These are phyloP conservation scores for Trematosphaeria pertusa DNA, from an alignment of 2,329 filamentous ascomycete genomes.

Conservation along the genomic window DNA sequence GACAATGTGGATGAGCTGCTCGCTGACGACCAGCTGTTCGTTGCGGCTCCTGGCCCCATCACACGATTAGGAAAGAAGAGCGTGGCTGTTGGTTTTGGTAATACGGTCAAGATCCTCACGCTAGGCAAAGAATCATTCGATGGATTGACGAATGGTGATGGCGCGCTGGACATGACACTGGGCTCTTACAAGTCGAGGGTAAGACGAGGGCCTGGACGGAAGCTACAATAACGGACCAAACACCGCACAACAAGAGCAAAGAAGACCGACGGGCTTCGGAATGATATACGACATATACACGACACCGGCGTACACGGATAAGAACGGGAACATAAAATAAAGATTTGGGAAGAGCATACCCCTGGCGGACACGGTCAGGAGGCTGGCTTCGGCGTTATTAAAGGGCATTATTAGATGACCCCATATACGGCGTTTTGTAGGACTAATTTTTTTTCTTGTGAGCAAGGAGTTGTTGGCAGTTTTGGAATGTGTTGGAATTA, in stretches of 20 bases:
- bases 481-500: no score
- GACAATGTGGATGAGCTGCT: conserved; percentile 15
- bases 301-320: no score
- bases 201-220: conserved; percentile 22
- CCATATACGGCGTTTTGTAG: no score
- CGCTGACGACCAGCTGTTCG: conserved; percentile 65
- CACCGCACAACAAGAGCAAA: neutral
- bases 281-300: no score
- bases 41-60: conserved; percentile 71
- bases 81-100: conserved; percentile 74
- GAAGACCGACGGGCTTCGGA: no score
- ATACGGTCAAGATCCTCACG: conserved; percentile 74
- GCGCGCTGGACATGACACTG: conserved; percentile 9
- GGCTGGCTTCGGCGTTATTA: no score
- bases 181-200: conserved; percentile 20
- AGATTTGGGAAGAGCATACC: no score
- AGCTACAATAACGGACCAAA: conserved; percentile 18
- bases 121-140: conserved; percentile 72
- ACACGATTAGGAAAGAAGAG: conserved; percentile 67
- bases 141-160: conserved; percentile 19
- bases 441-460: no score
- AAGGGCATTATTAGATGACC: no score
- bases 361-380: no score
- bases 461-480: no score
- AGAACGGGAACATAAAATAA: no score